phyloP scores from a whole-genome alignment of 2,329 filamentous ascomycete species.

The Verticillium dahliae region DNA sequence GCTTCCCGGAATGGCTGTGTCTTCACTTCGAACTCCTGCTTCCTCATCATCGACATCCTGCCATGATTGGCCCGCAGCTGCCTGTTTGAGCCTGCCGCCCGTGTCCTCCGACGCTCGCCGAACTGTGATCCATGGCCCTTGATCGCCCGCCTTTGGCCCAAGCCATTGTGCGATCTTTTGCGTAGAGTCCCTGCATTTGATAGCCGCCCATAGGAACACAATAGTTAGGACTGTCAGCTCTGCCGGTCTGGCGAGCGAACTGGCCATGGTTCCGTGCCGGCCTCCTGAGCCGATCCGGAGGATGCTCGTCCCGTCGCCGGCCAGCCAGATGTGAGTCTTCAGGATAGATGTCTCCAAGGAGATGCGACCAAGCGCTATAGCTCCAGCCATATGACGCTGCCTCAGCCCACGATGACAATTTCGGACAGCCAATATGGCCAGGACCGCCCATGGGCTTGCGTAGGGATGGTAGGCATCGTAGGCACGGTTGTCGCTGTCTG shows the following conservation, averaged over 20 bases:
- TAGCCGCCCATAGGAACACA: conserved; percentile 14
- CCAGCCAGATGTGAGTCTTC: conserved; percentile 53
- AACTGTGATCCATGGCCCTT: neutral
- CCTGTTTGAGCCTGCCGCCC: neutral
- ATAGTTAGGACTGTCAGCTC: conserved; percentile 14
- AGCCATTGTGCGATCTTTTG: conserved; percentile 1
- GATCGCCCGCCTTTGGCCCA: neutral
- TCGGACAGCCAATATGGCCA: conserved; percentile 40
- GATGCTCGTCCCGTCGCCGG: conserved; percentile 43
- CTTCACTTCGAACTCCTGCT: neutral
- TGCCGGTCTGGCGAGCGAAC: neutral
- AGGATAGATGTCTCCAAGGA: conserved; percentile 49
- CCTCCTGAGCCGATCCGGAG: conserved; percentile 22
- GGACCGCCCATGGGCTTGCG: conserved; percentile 17
- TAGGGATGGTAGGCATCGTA: conserved; percentile 11
- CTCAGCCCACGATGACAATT: conserved; percentile 35
- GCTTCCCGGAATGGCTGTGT: neutral
- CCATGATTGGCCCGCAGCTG: neutral
- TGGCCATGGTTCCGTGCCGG: neutral
- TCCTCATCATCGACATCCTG: neutral
- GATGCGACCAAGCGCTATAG: conserved; percentile 43
- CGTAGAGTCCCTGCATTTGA: conserved; percentile 6
- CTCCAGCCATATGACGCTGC: conserved; percentile 34
- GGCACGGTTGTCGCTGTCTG: conserved; percentile 2
- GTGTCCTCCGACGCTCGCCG: neutral